Conservation (phyloP, 306 rosid species). For the Gleditsia sinensis region DNA sequence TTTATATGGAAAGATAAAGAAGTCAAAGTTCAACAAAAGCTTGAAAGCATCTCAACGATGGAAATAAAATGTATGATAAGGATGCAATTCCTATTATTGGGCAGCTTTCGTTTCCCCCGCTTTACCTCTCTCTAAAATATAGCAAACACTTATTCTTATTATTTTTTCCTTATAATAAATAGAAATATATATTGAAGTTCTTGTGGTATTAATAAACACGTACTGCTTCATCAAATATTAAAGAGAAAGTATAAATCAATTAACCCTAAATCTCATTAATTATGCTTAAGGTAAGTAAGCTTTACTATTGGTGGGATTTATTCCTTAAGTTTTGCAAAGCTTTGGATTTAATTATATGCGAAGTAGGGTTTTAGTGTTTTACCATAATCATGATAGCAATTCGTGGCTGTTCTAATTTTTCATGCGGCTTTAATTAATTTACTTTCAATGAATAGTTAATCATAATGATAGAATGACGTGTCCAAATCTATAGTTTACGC, state of each 20-base stretch:
- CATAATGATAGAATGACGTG: not conserved
- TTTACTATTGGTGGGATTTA: constrained; percentile 7
- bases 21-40: constrained; percentile 35
- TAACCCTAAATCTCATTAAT: not conserved
- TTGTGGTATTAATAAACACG: not conserved
- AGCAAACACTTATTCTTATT: too few species aligned
- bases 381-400: constrained; percentile 38
- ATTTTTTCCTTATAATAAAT: not conserved
- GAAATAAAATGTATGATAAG: constrained; percentile 12
- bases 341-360: constrained; percentile 10
- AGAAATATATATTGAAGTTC: not conserved
- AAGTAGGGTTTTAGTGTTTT: constrained; percentile 33
- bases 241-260: too few species aligned
- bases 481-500: constrained; percentile 24
- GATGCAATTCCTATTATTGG: constrained; percentile 22
- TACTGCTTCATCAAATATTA: not conserved
- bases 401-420: constrained; percentile 20
- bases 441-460: constrained; percentile 3
- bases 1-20: constrained; percentile 17
- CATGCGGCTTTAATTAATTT: constrained; percentile 18
- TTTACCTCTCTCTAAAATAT: not conserved
- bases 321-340: constrained; percentile 16
- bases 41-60: constrained; percentile 22
- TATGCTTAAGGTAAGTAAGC: not conserved
- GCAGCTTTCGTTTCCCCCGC: constrained; percentile 7